Evolutionary conservation across 2,329 filamentous ascomycete species (phyloP), one percentile per base, ranked within the genome.

Genomic region (Rosellinia necatrix): DNA sequence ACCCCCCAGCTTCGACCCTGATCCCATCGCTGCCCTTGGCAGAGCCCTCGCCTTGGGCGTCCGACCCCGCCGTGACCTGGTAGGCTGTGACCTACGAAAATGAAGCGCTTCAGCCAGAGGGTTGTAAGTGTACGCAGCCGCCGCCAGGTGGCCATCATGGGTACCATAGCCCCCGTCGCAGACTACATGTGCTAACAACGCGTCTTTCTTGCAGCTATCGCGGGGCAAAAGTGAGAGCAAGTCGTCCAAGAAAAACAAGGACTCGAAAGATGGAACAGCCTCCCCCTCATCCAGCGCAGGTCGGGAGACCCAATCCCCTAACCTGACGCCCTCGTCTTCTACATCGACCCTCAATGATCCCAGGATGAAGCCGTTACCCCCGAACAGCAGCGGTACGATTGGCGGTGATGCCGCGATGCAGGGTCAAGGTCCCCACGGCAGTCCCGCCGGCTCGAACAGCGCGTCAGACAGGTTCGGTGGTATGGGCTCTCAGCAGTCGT

Each of bases 51-150:
- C 37, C 50, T 63, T 62, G 65, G 62, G 64, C 52, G 60, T 64
- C 55, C 61, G 62, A 68, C 67, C 67, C 67, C 65, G 56, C 66
- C 59, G 58, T 59, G 58, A 64, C 52, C 56, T 61, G 13, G 64
- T 64, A 63, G 66, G 67, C 59, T 49, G 58, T 62, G 64, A 63
- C 67, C 64, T 66, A 62, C 65, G 42, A 70, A 83, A 77, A 97
- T 97, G 93, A 97, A 96, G 81, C 90, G 91, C 75, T 96, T 97
- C 78, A 90, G 92, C 78, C 91, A 96, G 82, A 91, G 90, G 89
- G 92, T 97, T 82, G 92, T 96, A 86, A 63, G 58, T 65, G 44
- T 47, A 53, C 29, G 34, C 24, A 13, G 51, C 32, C 49, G 27
- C 41, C 34, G 29, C 38, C n/a, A 15, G 22, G 41, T 24, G 6